Base-by-base conservation (phyloP, 2,329 filamentous ascomycete genomes). In the Cladosporium oxysporum region DNA sequence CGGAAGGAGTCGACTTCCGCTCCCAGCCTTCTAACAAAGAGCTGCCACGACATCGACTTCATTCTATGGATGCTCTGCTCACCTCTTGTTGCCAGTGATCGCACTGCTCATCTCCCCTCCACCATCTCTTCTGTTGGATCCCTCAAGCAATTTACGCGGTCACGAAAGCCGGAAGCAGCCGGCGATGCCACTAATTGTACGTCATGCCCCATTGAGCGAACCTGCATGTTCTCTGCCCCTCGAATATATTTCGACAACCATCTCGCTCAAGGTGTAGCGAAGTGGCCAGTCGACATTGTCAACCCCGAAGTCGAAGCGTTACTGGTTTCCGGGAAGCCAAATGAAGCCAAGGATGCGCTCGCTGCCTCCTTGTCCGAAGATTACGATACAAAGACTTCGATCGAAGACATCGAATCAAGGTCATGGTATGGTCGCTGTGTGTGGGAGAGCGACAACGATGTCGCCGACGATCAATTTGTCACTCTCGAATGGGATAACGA, bases 11-110 rank as follows among this genome's bases (percentile, higher is more conserved):
- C 87, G 0, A 89, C 82, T 5, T 89, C 85, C n/a, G 93, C 86
- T 28, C 94, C 89, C 7, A 94, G 91, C 1, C 83, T 99, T 1
- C 84, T 99, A 33, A 97, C 94, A 2, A 99, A 98, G 79, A 96
- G 92, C 66, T 98, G 95, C 72, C 95, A 99, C 74, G 95, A 99
- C 72, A 91, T 99, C 59, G 95, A 99, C 75, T 87, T 98, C 66
- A 80, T 98, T 5, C 82, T 98, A 18, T 99, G 95, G 95, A 81
- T 98, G 57, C 84, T 98, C 12, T 94, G 90, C 74, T 92, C 91
- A 0, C 91, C 92, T 0, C 5, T 33, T 33, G 33, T 28, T 26
- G 63, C 55, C 18, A 52, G 49, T 4, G 73, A 73, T 31, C 69
- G 76, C 6, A 77, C 82, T 16, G 85, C 90, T 0, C 93, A 97